These are phyloP conservation scores for Symbiotaphrina buchneri DNA, from an alignment of 495 filamentous ascomycete species.

Conservation along the genomic window DNA sequence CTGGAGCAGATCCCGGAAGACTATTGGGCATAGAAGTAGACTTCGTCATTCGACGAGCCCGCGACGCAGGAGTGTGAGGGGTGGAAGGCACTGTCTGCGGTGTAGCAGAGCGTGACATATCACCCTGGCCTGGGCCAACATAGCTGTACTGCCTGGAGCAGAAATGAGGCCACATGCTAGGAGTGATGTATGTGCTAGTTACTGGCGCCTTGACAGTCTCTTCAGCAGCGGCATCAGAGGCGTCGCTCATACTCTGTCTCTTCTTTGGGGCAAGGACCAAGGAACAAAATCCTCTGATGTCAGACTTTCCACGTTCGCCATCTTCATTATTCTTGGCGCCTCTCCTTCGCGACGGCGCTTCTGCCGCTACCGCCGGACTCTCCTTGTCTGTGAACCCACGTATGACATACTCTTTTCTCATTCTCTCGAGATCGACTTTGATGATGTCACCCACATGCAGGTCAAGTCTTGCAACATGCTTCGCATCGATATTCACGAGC, in stretches of 20 bases:
- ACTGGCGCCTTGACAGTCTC: constrained; percentile 11
- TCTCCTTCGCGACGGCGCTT: constrained; percentile 3
- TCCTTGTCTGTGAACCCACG: constrained; percentile 12
- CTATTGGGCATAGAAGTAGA: background rate
- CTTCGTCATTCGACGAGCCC: constrained; percentile 1
- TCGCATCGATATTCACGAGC: constrained; percentile 7
- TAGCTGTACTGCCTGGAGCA: constrained; percentile 10
- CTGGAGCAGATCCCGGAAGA: constrained; percentile 4
- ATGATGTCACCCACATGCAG: constrained; percentile 15
- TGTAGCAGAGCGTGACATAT: constrained; percentile 2
- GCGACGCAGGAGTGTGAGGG: background rate
- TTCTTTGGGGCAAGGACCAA: constrained; percentile 10
- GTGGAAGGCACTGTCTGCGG: constrained; percentile 5
- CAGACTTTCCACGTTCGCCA: too few species aligned
- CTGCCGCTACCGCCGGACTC: constrained; percentile 3
- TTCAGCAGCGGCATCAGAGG: background rate
- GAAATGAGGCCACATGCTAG: constrained; percentile 12
- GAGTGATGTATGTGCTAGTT: constrained; percentile 13
- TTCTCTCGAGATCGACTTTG: constrained; percentile 14
- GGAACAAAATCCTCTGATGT: constrained; percentile 11
- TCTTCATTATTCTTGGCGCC: too few species aligned
- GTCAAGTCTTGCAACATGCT: constrained; percentile 11
- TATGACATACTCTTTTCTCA: constrained; percentile 15
- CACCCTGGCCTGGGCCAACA: constrained; percentile 1
- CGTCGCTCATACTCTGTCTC: constrained; percentile 9